Evolutionary conservation across 2,329 filamentous ascomycete genomes (phyloP).

Genomic region (Chaetoscypha palmicola): DNA sequence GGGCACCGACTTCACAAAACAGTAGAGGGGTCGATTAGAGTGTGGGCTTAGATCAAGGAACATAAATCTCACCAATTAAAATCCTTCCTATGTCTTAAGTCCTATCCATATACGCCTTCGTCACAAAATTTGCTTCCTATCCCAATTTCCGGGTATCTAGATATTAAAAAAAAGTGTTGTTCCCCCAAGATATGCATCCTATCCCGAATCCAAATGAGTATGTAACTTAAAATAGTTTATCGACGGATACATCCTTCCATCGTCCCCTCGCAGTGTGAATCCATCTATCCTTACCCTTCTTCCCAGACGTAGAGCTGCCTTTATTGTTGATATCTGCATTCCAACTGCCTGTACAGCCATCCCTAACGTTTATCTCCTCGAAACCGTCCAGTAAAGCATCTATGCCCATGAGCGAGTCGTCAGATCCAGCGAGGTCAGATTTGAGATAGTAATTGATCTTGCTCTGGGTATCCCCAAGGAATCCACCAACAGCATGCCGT

Average conservation of each 20-base stretch:
- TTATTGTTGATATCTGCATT: constrained; percentile 11
- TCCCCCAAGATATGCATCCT: no score
- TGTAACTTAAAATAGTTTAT: constrained; percentile 25
- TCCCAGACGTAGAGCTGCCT: constrained; percentile 12
- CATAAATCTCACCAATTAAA: no score
- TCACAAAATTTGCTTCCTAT: no score
- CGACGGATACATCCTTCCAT: constrained; percentile 23
- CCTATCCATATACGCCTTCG: no score
- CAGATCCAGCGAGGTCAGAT: constrained; percentile 44
- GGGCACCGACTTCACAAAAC: no score
- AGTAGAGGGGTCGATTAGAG: no score
- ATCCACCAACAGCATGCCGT: constrained; percentile 50
- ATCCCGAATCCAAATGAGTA: no score
- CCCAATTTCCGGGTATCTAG: no score
- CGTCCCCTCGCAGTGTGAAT: constrained; percentile 27
- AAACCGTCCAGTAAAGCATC: constrained; percentile 42
- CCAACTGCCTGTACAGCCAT: constrained; percentile 25
- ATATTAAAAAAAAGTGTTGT: no score
- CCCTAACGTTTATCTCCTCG: constrained; percentile 36
- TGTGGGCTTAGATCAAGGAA: no score
- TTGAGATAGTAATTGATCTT: constrained; percentile 53
- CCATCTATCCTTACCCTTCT: constrained; percentile 26
- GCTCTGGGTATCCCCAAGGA: constrained; percentile 53
- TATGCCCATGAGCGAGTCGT: constrained; percentile 48
- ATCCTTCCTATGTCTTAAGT: no score